These are phyloP conservation scores for Tricharina praecox DNA, from an alignment of 495 filamentous ascomycete genomes.

Conservation along the genomic window DNA sequence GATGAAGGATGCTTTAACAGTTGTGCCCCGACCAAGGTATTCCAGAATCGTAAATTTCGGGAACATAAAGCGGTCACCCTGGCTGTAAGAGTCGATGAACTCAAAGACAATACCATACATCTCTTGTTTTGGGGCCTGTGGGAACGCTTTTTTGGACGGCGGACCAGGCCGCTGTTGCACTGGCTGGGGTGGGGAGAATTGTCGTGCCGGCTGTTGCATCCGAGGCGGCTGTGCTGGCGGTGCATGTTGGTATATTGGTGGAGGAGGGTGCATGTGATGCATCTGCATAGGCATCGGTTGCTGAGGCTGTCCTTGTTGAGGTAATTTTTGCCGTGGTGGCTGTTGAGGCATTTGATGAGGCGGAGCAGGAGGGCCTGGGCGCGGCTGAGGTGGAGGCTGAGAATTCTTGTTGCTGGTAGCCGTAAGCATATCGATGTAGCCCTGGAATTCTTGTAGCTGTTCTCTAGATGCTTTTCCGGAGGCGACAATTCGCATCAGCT, in stretches of 20 bases:
- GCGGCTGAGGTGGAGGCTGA: conserved; percentile 2
- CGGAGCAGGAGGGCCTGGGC: conserved; percentile 6
- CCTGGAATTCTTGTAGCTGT: conserved; percentile 76
- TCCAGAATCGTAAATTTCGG: conserved; percentile 77
- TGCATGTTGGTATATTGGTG: conserved; percentile 12
- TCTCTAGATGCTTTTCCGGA: conserved; percentile 62
- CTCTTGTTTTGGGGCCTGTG: conserved; percentile 36
- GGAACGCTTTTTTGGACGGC: conserved; percentile 25
- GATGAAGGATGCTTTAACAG: conserved; percentile 48
- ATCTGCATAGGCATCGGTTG: conserved; percentile 13
- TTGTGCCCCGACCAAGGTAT: conserved; percentile 33
- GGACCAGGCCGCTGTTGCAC: conserved; percentile 31
- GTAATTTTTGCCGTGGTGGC: conserved; percentile 12
- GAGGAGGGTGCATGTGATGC: conserved; percentile 13
- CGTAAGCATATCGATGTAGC: conserved; percentile 71
- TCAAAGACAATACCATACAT: conserved; percentile 67
- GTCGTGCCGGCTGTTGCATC: conserved; percentile 8
- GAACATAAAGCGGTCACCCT: conserved; percentile 76
- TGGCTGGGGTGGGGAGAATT: too few relatives aligned
- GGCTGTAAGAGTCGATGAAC: conserved; percentile 54
- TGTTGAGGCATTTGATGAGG: conserved; percentile 11
- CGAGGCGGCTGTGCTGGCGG: conserved; percentile 3
- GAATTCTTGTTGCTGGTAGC: conserved; percentile 12
- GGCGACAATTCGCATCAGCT: conserved; percentile 91
- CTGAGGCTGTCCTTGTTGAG: conserved; percentile 6